Conservation (phyloP, 192 early-diverging fungal genomes). For the Chytriomyces hyalinus region DNA sequence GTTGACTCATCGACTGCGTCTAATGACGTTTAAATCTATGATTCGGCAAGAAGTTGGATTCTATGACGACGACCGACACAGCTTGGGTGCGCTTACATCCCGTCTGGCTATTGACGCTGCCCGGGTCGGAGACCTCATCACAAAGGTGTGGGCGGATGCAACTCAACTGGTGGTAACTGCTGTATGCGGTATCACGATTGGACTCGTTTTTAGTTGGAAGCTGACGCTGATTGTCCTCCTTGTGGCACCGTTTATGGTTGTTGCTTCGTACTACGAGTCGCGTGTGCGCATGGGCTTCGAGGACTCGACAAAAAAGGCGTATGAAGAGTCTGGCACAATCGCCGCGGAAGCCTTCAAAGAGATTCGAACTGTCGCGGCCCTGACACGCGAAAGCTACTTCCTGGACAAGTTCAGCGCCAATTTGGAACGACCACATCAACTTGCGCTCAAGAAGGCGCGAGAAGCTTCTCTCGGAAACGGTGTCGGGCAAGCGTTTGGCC, state of each 20-base stretch:
- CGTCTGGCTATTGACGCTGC: constrained; percentile 81
- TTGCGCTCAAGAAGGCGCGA: constrained; percentile 67
- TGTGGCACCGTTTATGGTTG: constrained; percentile 47
- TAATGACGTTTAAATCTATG: constrained; percentile 45
- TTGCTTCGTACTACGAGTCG: constrained; percentile 66
- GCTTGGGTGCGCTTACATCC: constrained; percentile 76
- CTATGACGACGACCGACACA: constrained; percentile 59
- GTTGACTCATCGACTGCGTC: constrained; percentile 50
- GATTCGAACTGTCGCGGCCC: constrained; percentile 81
- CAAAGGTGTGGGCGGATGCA: constrained; percentile 57
- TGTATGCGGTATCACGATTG: constrained; percentile 52
- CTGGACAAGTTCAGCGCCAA: constrained; percentile 65
- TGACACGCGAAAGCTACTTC: constrained; percentile 71
- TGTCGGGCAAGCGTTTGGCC: constrained; percentile 70
- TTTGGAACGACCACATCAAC: constrained; percentile 69
- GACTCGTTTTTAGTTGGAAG: constrained; percentile 74
- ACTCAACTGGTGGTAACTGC: constrained; percentile 58
- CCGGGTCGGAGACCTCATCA: constrained; percentile 52
- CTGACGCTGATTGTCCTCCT: constrained; percentile 74
- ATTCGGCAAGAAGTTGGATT: constrained; percentile 52
- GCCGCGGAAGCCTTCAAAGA: constrained; percentile 83
- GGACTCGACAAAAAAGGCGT: constrained; percentile 63
- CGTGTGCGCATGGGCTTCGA: constrained; percentile 61
- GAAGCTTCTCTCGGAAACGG: constrained; percentile 72
- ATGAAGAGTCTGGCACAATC: constrained; percentile 67